Conservation (phyloP, 2,329 filamentous ascomycete genomes). For the Didymella keratinophila region DNA sequence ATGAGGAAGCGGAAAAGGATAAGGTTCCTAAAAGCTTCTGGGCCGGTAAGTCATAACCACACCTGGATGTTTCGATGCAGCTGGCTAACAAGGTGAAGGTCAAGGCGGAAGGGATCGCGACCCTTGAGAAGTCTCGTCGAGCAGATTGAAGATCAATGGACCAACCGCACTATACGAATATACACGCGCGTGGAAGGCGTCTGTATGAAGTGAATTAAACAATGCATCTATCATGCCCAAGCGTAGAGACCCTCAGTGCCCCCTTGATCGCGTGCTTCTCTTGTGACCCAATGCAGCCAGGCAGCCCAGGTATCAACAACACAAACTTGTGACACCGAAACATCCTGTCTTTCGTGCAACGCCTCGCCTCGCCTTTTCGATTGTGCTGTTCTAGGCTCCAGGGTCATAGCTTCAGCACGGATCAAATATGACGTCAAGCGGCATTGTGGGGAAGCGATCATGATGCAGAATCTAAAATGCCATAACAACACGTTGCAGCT, state of each 20-base stretch:
- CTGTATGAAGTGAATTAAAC: background rate
- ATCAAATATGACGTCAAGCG: constrained; percentile 25
- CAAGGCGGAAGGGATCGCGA: constrained; percentile 39
- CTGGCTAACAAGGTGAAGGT: constrained; percentile 29
- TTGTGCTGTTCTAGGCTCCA: constrained; percentile 12
- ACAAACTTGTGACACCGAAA: background rate
- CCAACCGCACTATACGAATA: constrained; percentile 8
- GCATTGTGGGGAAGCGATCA: constrained; percentile 13
- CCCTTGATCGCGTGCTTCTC: background rate
- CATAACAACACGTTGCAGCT: constrained; percentile 28
- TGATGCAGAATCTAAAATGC: constrained; percentile 42
- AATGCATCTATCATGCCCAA: background rate
- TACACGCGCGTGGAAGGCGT: background rate
- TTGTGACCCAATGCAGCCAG: background rate
- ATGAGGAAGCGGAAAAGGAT: constrained; percentile 51
- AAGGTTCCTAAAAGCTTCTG: constrained; percentile 53
- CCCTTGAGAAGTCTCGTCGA: constrained; percentile 20
- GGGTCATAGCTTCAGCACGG: constrained; percentile 27
- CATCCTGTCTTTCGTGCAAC: constrained; percentile 12
- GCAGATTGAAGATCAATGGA: background rate
- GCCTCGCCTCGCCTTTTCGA: background rate
- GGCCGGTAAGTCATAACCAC: constrained; percentile 42
- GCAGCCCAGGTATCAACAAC: background rate
- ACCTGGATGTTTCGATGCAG: background rate
- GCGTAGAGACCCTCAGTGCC: background rate